Evolutionary conservation across 306 rosid genomes (phyloP).

Genomic region (Rosa multiflora): DNA sequence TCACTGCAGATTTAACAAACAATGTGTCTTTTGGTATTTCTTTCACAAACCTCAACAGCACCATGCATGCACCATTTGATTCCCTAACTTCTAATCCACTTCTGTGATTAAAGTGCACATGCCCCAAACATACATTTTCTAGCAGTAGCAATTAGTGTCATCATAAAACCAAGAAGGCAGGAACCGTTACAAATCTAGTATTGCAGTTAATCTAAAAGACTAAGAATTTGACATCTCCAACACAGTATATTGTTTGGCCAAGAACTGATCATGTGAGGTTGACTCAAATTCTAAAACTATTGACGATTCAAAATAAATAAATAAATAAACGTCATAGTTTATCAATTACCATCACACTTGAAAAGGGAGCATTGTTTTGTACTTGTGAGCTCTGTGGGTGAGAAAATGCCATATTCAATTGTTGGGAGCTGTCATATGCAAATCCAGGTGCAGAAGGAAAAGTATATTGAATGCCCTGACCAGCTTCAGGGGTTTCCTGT

Average conservation of each 20-base stretch:
- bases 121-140: background rate
- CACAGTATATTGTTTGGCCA: background rate
- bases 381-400: constrained; percentile 81
- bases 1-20: background rate
- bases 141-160: background rate
- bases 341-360: constrained; percentile 76
- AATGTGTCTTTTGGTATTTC: background rate
- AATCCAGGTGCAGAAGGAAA: constrained; percentile 79
- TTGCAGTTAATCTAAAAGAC: background rate
- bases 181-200: background rate
- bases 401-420: constrained; percentile 53
- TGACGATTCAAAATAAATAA: background rate
- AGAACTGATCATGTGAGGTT: background rate
- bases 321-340: constrained; percentile 4
- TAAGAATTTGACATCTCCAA: background rate
- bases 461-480: constrained; percentile 68
- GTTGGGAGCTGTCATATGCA: constrained; percentile 69
- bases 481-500: constrained; percentile 64
- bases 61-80: background rate
- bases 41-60: background rate
- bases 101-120: background rate
- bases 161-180: background rate
- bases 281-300: background rate
- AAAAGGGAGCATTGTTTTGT: constrained; percentile 76
- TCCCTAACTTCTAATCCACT: background rate